Evolutionary conservation across 1,284 basidiomycete species (phyloP).

Genomic region (Meripilus lineatus): DNA sequence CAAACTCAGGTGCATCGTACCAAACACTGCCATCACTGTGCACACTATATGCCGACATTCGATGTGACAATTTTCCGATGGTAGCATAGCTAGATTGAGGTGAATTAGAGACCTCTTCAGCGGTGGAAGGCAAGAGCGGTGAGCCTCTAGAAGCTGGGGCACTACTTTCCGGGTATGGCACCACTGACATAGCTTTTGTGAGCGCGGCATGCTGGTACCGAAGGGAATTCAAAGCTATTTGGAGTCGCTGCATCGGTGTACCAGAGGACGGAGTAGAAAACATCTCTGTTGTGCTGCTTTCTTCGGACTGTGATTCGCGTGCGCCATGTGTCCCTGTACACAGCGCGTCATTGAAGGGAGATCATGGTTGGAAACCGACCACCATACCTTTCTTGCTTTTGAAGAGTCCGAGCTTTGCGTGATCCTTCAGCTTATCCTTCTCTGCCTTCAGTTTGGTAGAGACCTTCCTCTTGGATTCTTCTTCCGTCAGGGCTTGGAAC

Average conservation of each 20-base stretch:
- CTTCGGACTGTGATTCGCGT: conserved; percentile 5
- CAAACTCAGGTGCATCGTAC: conserved; percentile 63
- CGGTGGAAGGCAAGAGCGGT: conserved; percentile 41
- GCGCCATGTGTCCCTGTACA: too few species aligned
- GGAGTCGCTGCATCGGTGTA: conserved; percentile 36
- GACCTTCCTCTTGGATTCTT: conserved; percentile 20
- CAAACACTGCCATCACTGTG: conserved; percentile 63
- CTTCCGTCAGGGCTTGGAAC: conserved; percentile 18
- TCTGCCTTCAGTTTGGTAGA: conserved; percentile 16
- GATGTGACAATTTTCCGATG: conserved; percentile 34
- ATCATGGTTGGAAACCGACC: too few species aligned
- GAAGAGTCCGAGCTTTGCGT: conserved; percentile 24
- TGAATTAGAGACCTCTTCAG: conserved; percentile 40
- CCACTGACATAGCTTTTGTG: conserved; percentile 38
- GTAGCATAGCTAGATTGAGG: conserved; percentile 28
- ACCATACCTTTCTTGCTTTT: conserved; percentile 25
- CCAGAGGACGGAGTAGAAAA: conserved; percentile 10
- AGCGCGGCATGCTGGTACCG: conserved; percentile 56
- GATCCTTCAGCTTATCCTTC: conserved; percentile 20
- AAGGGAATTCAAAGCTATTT: conserved; percentile 44
- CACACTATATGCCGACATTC: conserved; percentile 49
- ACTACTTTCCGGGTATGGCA: conserved; percentile 33
- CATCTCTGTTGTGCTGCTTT: not conserved
- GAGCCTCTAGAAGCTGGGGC: conserved; percentile 32
- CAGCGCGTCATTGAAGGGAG: too few species aligned